Base-by-base conservation (phyloP, 805 yeast genomes). In the Hanseniaspora lachancei region DNA sequence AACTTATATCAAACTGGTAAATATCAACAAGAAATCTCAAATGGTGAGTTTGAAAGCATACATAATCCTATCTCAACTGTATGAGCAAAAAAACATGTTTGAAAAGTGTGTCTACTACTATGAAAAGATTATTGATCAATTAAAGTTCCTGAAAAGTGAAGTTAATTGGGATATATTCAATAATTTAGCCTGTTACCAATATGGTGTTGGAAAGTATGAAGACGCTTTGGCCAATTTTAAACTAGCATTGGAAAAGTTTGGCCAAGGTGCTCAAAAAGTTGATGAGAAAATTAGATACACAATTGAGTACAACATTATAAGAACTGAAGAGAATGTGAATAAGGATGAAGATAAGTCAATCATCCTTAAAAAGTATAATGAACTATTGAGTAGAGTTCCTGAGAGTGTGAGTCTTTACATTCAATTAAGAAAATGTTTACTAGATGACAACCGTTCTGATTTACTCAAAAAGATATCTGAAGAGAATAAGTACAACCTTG, bases 131-230 rank as follows among this genome's bases (percentile, higher is more conserved):
- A 71, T 80, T 23, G 84, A 80, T 49, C 70, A 77, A 7, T 69
- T 72, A 49, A 57, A 69, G 15, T 58, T 63, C 1, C 60, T 67
- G 13, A 71, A 72, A 15, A 68, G 70, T 20, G 63, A 68, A 2
- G 61, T 72, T 47, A 76, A 80, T 44, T 74, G 77, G 47, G 84
- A 81, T 61, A 71, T 91, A 32, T 74, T 81, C 63, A 89, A 88
- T 65, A 93, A 93, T 63, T 74, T 88, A 61, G 97, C 95, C 46
- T 95, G 86, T 5, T 79, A 88, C 68, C 78, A 86, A 57, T 84
- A 85, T 64, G 72, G 81, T 59, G 81, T 77, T 59, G 81, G 80
- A 27, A 79, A 82, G 61, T 71, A 68, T 52, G 80, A 74, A 2
- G 77, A 77, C 5, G 82, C 97, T 0, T 67, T 74, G 21, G 70